These are phyloP conservation scores for Ettlia oleoabundans DNA, from an alignment of 139 green algal genomes.

Conservation along the genomic window DNA sequence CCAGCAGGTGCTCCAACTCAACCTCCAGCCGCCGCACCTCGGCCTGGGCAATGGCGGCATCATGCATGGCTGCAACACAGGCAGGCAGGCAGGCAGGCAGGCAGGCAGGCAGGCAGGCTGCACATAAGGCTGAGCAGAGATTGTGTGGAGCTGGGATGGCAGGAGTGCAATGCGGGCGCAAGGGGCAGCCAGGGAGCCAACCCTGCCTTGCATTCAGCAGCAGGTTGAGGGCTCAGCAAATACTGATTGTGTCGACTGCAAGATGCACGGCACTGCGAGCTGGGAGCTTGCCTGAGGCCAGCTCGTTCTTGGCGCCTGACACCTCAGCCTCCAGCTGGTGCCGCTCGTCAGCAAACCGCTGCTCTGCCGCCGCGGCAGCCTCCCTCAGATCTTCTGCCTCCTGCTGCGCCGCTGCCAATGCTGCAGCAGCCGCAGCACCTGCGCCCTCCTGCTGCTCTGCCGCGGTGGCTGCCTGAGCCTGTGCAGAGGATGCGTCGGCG, in stretches of 20 bases:
- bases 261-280: not conserved
- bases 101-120: not conserved
- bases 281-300: conserved; percentile 14
- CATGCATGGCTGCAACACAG: conserved; percentile 23
- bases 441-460: not conserved
- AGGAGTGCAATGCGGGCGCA: too few species aligned
- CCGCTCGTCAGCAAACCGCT: not conserved
- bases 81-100: not conserved
- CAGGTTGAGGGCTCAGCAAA: too few species aligned
- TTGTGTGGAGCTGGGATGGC: too few species aligned
- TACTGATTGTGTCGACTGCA: too few species aligned
- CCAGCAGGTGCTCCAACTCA: not conserved
- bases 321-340: conserved; percentile 16
- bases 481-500: not conserved
- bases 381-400: not conserved
- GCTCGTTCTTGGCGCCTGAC: conserved; percentile 6
- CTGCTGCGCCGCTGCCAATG: not conserved
- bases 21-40: not conserved
- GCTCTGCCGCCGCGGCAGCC: not conserved
- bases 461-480: not conserved
- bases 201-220: too few species aligned
- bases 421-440: not conserved
- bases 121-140: too few species aligned
- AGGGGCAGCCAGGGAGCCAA: too few species aligned
- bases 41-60: not conserved